Percentiles rank a stretch among this genome's conserved stretches.
These are phyloP conservation scores for Pneumocystis carinii DNA, from an alignment of 1,139 yeast species.

Conservation along the genomic window DNA sequence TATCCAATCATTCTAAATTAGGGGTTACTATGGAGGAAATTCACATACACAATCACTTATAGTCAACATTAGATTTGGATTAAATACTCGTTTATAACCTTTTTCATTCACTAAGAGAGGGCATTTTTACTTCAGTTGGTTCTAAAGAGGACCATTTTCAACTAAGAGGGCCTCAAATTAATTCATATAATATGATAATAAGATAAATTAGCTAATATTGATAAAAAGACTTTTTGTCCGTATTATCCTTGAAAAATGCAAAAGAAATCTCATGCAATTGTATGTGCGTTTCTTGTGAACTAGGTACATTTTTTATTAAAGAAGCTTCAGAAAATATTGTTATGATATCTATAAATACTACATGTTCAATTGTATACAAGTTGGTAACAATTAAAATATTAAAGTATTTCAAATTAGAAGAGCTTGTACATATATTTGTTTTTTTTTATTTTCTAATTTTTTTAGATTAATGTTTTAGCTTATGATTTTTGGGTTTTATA, in stretches of 20 bases:
- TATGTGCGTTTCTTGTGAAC: conserved; percentile 27
- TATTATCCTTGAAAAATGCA: conserved; percentile 30
- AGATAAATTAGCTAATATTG: neutral
- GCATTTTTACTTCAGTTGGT: conserved; percentile 31
- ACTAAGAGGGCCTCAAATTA: conserved; percentile 38
- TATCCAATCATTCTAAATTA: neutral
- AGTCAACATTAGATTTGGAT: conserved; percentile 17
- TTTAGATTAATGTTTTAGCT: conserved; percentile 29
- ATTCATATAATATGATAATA: neutral
- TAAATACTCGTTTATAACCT: conserved; percentile 21
- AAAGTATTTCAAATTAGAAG: conserved; percentile 35
- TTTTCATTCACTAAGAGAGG: conserved; percentile 15
- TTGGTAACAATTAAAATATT: conserved; percentile 39
- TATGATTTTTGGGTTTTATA: conserved; percentile 28
- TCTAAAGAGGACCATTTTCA: conserved; percentile 42
- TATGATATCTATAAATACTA: conserved; percentile 34
- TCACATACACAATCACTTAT: neutral
- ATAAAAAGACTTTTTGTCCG: conserved; percentile 33
- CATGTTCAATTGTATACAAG: conserved; percentile 44
- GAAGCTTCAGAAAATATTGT: conserved; percentile 38
- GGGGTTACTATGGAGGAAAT: neutral
- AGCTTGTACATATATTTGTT: conserved; percentile 18
- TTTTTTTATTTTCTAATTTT: neutral
- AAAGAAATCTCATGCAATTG: conserved; percentile 22
- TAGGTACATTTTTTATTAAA: conserved; percentile 31